Base-by-base conservation (phyloP, 495 filamentous ascomycete species). In the Clavariopsis aquatica region DNA sequence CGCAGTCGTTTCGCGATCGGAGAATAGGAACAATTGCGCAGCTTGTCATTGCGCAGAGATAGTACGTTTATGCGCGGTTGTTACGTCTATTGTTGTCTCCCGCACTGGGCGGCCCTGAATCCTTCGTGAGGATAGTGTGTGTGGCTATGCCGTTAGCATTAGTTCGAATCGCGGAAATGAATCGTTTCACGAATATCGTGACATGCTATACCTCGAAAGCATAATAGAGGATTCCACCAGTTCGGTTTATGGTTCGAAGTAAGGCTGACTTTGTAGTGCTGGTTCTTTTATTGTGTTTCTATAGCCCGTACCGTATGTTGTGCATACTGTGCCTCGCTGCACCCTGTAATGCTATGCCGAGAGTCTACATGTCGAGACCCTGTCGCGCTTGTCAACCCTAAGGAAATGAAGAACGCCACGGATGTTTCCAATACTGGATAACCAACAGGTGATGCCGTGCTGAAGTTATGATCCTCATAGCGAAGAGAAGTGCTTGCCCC, bases 101-200 rank as follows among this genome's bases (percentile, higher is more conserved):
- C 38, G 38, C 38, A 17, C 38, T 43, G 5, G 15, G n/a, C n/a
- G 38, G 38, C 13, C 38, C 28, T 56, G n/a, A 23, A 56, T 38
- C 34, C 52, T 56, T 26, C 51, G n/a, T 20, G 2, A 31, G 26
- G 20, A 31, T n/a, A 41, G 52, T 10, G 17, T 24, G 19, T 15
- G 52, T 56, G 52, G 52, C 31, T 41, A 26, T 41, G 52, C 10
- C 17, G n/a, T 13, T 23, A 22, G 19, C 19, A n/a, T 56, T n/a
- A n/a, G n/a, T 15, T 17, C 17, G 34, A 19, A 9, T 41, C 4
- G 34, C 52, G 52, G 52, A 56, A 56, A 56, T 56, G 52, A 56
- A 19, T 41, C 31, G 52, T 56, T 56, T 56, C 52, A 56, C 31
- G 13, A 23, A 56, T 34, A 56, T 41, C 34, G 52, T 56, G 52